phyloP scores from a whole-genome alignment of 148 eudicot genomes.

The Limonium bicolor region DNA sequence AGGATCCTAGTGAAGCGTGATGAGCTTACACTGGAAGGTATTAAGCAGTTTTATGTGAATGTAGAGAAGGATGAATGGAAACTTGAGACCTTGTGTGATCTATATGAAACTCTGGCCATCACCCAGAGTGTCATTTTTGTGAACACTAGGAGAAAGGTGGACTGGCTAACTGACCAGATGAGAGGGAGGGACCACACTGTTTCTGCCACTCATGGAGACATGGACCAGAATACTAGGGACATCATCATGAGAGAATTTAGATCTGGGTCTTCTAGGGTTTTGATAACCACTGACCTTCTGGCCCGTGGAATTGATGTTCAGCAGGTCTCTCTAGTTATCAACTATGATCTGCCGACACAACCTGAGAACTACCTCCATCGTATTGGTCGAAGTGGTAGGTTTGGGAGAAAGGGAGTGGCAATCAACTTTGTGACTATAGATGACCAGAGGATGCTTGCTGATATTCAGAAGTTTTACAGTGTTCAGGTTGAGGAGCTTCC shows the following conservation, averaged over 20 bases:
- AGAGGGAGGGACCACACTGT: conserved; percentile 33
- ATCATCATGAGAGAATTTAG: conserved; percentile 36
- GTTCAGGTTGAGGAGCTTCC: conserved; percentile 33
- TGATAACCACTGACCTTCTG: conserved; percentile 32
- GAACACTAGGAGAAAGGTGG: conserved; percentile 39
- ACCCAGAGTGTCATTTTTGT: conserved; percentile 47
- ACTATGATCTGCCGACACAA: conserved; percentile 35
- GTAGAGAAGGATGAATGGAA: conserved; percentile 46
- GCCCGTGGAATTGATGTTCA: conserved; percentile 43
- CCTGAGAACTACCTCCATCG: conserved; percentile 37
- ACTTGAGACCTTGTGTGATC: conserved; percentile 34
- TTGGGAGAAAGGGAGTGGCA: conserved; percentile 37
- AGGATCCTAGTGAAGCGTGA: conserved; percentile 36
- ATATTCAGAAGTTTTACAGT: conserved; percentile 37
- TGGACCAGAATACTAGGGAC: conserved; percentile 35
- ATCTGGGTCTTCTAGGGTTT: conserved; percentile 32
- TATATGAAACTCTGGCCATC: conserved; percentile 35
- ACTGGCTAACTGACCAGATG: conserved; percentile 40
- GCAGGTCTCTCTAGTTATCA: conserved; percentile 38
- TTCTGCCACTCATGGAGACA: conserved; percentile 41
- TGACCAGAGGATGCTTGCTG: conserved; percentile 30
- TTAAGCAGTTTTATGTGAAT: conserved; percentile 34
- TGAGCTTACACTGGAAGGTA: conserved; percentile 38
- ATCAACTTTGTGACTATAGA: conserved; percentile 32
- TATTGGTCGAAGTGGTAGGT: conserved; percentile 34